Conservation (phyloP, 306 rosid species). For the Castanopsis chinensis region DNA sequence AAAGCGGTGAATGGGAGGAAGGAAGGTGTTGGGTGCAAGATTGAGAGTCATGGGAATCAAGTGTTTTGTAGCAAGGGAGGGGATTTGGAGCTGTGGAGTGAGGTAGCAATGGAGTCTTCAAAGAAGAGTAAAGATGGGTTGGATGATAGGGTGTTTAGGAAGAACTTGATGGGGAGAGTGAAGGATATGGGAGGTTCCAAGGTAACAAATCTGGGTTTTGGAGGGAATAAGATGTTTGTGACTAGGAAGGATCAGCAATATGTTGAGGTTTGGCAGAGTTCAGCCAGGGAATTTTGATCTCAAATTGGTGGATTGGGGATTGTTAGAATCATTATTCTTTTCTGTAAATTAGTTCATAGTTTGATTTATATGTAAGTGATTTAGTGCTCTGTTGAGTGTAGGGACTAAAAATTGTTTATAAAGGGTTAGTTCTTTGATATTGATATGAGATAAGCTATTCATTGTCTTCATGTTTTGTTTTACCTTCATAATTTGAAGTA, state of each 20-base stretch:
- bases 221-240: slow-evolving; percentile 90
- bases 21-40: slow-evolving; percentile 78
- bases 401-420: background rate
- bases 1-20: slow-evolving; percentile 60
- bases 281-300: slow-evolving; percentile 50
- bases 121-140: slow-evolving; percentile 18
- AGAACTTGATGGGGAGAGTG: slow-evolving; percentile 73
- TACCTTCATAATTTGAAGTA: background rate
- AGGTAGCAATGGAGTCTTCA: slow-evolving; percentile 49
- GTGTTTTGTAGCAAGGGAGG: slow-evolving; percentile 81
- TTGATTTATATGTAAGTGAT: background rate
- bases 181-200: slow-evolving; percentile 71
- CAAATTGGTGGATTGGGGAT: background rate
- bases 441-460: background rate
- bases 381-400: background rate
- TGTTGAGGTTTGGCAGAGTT: slow-evolving; percentile 96
- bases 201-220: slow-evolving; percentile 64
- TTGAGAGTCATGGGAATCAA: slow-evolving; percentile 77
- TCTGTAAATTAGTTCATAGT: background rate
- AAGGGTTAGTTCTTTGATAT: background rate
- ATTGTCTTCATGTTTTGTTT: background rate
- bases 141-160: slow-evolving; percentile 60
- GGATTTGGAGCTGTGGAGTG: slow-evolving; percentile 78
- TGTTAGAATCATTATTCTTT: background rate
- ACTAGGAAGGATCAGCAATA: slow-evolving; percentile 70